Base-by-base conservation (phyloP, 2,329 filamentous ascomycete species). In the Trichoderma koningiopsis region DNA sequence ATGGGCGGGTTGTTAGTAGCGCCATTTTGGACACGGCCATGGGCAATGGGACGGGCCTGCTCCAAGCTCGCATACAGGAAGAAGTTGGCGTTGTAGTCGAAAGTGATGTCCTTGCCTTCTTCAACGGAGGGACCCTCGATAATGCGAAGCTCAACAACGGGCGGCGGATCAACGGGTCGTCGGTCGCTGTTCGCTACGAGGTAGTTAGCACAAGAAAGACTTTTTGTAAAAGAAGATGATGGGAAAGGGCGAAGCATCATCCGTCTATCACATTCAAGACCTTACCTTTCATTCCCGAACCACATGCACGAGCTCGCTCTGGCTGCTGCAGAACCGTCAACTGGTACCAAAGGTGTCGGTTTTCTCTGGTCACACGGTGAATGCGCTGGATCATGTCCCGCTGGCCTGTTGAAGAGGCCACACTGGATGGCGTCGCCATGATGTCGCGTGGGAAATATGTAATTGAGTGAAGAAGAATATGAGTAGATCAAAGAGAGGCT, bases 31-130 rank as follows among this genome's bases (percentile, higher is more conserved):
- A 92, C 88, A 73, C 94, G 91, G 62, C 92, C 92, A 70, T 93
- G 91, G 22, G 93, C 93, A 70, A 97, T 91, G 35, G 89, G 88
- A 47, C 94, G 92, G 33, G 93, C 92, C 74, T 93, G 90, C 77
- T 97, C 94, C 70, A 99, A 86, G 6, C 94, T 97, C 63, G 94
- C 93, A 76, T 93, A 98, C 52, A 98, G 89, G 82, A 99, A 98
- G 87, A 98, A 98, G 81, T 97, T 97, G 77, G 94, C 94, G 77
- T 97, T 95, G 84, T 97, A 97, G 70, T 89, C 87, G 76, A 97
- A 97, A 2, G 96, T 98, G 76, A 94, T 88, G 71, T 94, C 91
- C 77, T 86, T 85, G 68, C 87, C 86, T 63, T 84, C 81, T 60
- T 87, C 85, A 29, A 89, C 84, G 31, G 89, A 83, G 40, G 84